These are phyloP conservation scores for Melastoma malabathricum DNA, from an alignment of 345 rosid species.

Conservation along the genomic window DNA sequence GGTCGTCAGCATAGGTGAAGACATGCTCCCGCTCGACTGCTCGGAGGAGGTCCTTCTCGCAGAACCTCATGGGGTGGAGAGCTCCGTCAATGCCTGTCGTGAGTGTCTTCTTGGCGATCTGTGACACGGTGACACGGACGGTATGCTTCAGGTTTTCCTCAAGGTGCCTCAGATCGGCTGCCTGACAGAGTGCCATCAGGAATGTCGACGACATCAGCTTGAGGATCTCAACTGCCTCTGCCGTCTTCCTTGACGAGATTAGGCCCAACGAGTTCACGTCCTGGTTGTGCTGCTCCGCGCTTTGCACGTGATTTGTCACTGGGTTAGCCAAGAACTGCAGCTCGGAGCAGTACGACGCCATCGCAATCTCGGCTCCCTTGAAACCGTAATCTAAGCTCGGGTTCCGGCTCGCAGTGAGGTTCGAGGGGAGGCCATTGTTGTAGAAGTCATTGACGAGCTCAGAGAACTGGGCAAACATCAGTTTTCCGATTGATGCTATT, in stretches of 20 bases:
- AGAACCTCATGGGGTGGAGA: constrained; percentile 9
- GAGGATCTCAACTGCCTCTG: constrained; percentile 8
- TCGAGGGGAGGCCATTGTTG: constrained; percentile 11
- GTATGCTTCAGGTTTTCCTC: constrained; percentile 8
- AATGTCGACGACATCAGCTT: constrained; percentile 11
- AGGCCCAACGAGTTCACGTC: constrained; percentile 11
- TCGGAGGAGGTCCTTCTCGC: constrained; percentile 10
- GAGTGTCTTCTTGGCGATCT: constrained; percentile 7
- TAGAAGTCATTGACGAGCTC: constrained; percentile 12
- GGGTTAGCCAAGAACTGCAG: constrained; percentile 12
- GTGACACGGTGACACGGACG: constrained; percentile 3
- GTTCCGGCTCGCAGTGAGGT: constrained; percentile 8
- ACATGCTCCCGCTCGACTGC: constrained; percentile 9
- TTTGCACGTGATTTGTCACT: constrained; percentile 11
- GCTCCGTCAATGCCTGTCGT: constrained; percentile 5
- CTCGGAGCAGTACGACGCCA: constrained; percentile 13
- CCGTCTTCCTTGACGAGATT: constrained; percentile 10
- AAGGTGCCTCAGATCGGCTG: constrained; percentile 9
- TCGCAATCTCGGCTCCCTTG: constrained; percentile 12
- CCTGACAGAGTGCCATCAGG: constrained; percentile 9
- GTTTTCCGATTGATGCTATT: constrained; percentile 7
- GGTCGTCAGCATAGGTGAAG: constrained; percentile 8
- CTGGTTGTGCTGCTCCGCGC: constrained; percentile 12
- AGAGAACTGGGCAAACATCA: constrained; percentile 12
- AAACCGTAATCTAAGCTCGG: constrained; percentile 12